Conservation (phyloP, 1,284 basidiomycete genomes). For the Ceratobasidium sp. region DNA sequence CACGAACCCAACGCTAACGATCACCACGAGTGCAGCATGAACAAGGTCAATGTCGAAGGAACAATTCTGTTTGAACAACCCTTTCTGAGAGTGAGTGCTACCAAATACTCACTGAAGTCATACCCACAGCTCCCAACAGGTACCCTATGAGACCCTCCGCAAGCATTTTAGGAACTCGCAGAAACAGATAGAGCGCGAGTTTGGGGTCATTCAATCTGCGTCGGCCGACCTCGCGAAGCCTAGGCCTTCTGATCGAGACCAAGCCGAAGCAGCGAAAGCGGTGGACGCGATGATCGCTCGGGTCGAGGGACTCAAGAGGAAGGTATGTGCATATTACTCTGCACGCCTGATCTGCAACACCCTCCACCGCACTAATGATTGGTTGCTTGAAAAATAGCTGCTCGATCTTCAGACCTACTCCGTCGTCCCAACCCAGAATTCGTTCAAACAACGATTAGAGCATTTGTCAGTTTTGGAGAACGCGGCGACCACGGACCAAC, state of each 20-base stretch:
- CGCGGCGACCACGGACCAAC: constrained; percentile 62
- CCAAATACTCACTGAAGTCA: constrained; percentile 41
- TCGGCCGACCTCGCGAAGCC: constrained; percentile 65
- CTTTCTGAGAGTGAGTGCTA: constrained; percentile 70
- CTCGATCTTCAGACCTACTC: constrained; percentile 72
- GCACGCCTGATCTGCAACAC: constrained; percentile 41
- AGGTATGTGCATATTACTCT: constrained; percentile 61
- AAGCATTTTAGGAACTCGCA: constrained; percentile 83
- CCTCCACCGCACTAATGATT: constrained; percentile 37
- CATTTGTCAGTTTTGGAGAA: constrained; percentile 72
- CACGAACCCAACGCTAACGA: constrained; percentile 10
- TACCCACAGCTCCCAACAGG: constrained; percentile 62
- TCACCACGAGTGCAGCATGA: constrained; percentile 43
- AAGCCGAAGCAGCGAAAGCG: constrained; percentile 66
- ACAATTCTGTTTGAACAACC: constrained; percentile 89
- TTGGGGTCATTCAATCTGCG: constrained; percentile 66
- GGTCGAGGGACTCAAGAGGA: constrained; percentile 81
- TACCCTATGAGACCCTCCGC: constrained; percentile 87
- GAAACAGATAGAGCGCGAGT: constrained; percentile 81
- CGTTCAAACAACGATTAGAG: constrained; percentile 76
- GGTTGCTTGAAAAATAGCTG: constrained; percentile 59
- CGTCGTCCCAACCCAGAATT: constrained; percentile 72
- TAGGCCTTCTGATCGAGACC: constrained; percentile 56
- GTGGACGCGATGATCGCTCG: constrained; percentile 80
- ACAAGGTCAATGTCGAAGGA: constrained; percentile 63